A percentile compares a stretch with the other conserved stretches of the same genome.
Conservation (phyloP, 768 basidiomycete species). For the Strobilomyces dryophilus region DNA sequence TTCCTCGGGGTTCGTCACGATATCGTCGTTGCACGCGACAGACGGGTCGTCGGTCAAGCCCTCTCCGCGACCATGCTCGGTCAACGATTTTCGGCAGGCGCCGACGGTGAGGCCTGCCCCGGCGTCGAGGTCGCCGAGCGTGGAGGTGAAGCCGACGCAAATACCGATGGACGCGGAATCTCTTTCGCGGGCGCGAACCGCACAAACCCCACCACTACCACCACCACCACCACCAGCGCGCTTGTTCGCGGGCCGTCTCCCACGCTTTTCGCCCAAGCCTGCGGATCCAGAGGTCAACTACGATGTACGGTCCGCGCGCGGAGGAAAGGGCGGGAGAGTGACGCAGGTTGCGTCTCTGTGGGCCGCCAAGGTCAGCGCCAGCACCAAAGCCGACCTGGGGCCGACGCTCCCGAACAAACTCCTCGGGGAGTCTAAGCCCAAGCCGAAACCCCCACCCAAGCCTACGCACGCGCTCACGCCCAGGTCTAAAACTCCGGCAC, state of each 20-base stretch:
- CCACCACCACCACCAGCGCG: background rate
- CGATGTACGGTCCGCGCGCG: conserved; percentile 71
- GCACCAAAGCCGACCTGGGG: too few species aligned
- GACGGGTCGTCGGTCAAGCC: conserved; percentile 10
- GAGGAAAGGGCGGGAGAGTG: conserved; percentile 73
- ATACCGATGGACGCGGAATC: too few species aligned
- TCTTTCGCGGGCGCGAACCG: background rate
- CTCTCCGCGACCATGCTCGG: conserved; percentile 18
- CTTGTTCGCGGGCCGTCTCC: conserved; percentile 26
- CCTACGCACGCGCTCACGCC: too few species aligned
- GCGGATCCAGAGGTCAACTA: conserved; percentile 58
- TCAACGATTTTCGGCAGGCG: conserved; percentile 17
- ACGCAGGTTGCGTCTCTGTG: conserved; percentile 71
- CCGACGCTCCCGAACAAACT: too few species aligned
- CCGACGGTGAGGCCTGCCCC: background rate
- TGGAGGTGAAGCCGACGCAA: conserved; percentile 8
- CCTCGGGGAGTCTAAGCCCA: too few species aligned
- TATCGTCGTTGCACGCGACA: conserved; percentile 45
- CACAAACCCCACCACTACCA: background rate
- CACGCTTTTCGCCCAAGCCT: conserved; percentile 32
- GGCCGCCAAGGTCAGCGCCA: conserved; percentile 40
- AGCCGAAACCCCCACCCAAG: background rate
- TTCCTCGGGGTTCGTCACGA: conserved; percentile 72
- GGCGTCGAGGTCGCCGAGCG: conserved; percentile 13
- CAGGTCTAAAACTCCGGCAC: background rate